Conservation (phyloP, 2,329 filamentous ascomycete genomes). For the Calonectria honghensis region DNA sequence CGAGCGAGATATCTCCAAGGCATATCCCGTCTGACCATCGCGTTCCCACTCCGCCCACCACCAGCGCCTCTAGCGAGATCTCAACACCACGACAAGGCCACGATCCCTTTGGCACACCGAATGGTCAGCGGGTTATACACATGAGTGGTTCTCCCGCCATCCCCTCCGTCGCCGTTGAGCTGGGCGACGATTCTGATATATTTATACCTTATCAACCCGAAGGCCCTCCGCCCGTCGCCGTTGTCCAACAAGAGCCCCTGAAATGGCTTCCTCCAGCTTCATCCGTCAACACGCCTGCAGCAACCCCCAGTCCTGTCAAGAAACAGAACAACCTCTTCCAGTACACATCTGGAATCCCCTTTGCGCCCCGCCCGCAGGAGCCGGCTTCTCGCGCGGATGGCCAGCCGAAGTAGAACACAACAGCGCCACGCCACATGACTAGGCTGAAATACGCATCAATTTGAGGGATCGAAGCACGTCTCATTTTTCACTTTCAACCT, state of each 20-base stretch:
- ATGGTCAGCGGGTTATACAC: conserved; percentile 49
- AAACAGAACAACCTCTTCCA: conserved; percentile 59
- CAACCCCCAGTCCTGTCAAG: conserved; percentile 61
- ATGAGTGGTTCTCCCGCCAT: conserved; percentile 58
- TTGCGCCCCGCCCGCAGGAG: conserved; percentile 60
- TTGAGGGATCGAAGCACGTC: neutral
- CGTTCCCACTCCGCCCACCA: conserved; percentile 49
- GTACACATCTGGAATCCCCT: conserved; percentile 68
- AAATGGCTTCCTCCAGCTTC: conserved; percentile 70
- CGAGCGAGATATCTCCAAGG: conserved; percentile 40
- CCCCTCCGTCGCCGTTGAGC: conserved; percentile 54
- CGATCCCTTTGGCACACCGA: conserved; percentile 50
- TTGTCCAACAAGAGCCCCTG: conserved; percentile 64
- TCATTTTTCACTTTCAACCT: neutral
- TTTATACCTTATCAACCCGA: conserved; percentile 75
- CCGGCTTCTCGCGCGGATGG: conserved; percentile 25
- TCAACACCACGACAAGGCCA: conserved; percentile 52
- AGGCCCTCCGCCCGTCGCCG: conserved; percentile 65
- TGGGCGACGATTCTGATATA: conserved; percentile 59
- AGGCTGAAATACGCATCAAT: neutral
- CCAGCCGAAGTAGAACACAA: conserved; percentile 19
- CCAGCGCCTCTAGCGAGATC: conserved; percentile 51
- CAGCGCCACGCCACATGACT: conserved; percentile 19
- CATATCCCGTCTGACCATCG: conserved; percentile 40
- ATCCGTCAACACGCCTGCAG: conserved; percentile 57